A percentile compares a stretch with the other conserved stretches of the same genome.
Evolutionary conservation across 306 rosid species (phyloP).

Genomic region (Prunus campanulata): DNA sequence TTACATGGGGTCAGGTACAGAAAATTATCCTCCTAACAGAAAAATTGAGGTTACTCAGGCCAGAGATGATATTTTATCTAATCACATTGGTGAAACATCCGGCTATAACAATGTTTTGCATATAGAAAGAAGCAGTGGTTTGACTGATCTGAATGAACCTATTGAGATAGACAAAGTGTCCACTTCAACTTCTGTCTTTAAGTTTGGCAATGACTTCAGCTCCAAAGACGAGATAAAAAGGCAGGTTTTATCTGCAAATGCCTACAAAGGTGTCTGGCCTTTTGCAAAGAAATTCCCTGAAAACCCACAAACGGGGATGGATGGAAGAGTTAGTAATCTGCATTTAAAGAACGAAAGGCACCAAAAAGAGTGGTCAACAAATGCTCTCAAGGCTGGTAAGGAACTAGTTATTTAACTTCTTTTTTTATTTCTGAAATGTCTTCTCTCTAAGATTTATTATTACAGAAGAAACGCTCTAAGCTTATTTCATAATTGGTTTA

Average conservation of each 20-base stretch:
- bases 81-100: background rate
- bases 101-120: background rate
- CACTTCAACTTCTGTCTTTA: conserved; percentile 8
- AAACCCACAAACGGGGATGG: background rate
- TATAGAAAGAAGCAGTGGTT: conserved; percentile 4
- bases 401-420: background rate
- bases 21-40: conserved; percentile 9
- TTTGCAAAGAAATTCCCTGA: conserved; percentile 18
- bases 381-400: conserved; percentile 24
- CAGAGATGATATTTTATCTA: background rate
- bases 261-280: conserved; percentile 13
- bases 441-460: background rate
- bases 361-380: conserved; percentile 10
- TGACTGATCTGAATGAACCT: conserved; percentile 28
- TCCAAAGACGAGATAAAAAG: conserved; percentile 1
- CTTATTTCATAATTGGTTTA: background rate
- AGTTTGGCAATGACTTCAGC: background rate
- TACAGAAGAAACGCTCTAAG: background rate
- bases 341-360: background rate
- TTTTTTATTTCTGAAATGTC: background rate
- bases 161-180: conserved; percentile 20
- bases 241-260: conserved; percentile 13
- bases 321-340: conserved; percentile 6
- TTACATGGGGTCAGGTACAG: background rate
- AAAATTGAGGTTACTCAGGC: background rate